Percentiles rank a stretch among this genome's conserved stretches.
phyloP scores from a whole-genome alignment of 148 eudicot species.

The Dysphania ambrosioides region DNA sequence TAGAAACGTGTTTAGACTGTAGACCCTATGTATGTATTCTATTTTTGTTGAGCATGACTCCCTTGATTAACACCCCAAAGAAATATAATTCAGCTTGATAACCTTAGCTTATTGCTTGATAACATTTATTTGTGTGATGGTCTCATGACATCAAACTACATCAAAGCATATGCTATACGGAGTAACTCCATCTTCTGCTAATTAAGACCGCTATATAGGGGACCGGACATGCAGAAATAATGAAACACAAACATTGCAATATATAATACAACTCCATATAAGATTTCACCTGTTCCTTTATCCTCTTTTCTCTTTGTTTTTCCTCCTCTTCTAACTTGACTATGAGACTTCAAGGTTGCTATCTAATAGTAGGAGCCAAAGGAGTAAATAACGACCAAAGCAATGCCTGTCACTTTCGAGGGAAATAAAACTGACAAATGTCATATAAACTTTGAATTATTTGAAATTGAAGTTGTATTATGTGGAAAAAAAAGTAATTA shows the following conservation, averaged over 20 bases:
- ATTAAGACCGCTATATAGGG: constrained; percentile 20
- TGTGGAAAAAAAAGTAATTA: no score
- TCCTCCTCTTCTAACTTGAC: constrained; percentile 9
- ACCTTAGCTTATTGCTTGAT: no score
- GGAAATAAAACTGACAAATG: not conserved
- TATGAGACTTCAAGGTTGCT: constrained; percentile 27
- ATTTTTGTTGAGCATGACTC: no score
- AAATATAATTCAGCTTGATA: no score
- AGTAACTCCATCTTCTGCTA: constrained; percentile 14
- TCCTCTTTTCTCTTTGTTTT: not conserved
- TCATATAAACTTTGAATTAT: no score
- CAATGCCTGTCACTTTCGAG: constrained; percentile 42
- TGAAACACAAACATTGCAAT: constrained; percentile 19
- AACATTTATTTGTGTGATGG: no score
- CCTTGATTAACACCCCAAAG: no score
- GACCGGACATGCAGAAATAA: constrained; percentile 22
- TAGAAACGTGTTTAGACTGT: no score
- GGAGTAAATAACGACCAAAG: constrained; percentile 35
- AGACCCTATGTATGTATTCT: no score
- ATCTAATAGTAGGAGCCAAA: constrained; percentile 43
- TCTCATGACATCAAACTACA: not conserved
- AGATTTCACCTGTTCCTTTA: not conserved
- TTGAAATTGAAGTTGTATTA: no score
- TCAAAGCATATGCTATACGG: no score
- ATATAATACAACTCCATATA: not conserved